A percentile compares a stretch with the other conserved stretches of the same genome.
These are phyloP conservation scores for Sordariomycetes sp. DNA, from an alignment of 2,329 filamentous ascomycete species.

Conservation along the genomic window DNA sequence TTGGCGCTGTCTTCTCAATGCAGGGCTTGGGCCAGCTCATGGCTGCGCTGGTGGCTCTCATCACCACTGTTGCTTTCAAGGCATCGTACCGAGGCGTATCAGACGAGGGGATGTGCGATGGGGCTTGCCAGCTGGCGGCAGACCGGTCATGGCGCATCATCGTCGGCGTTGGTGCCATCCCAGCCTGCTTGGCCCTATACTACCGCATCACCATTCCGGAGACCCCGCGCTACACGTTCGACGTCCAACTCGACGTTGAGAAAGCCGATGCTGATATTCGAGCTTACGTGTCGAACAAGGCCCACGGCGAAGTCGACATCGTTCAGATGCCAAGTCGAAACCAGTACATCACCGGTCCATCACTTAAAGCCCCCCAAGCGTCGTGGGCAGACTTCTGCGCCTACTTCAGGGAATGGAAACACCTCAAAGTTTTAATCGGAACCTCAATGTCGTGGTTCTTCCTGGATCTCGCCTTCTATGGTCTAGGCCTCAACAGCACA, in stretches of 20 bases:
- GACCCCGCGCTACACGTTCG: slow-evolving; percentile 76
- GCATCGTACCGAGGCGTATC: slow-evolving; percentile 32
- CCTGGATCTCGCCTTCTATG: slow-evolving; percentile 61
- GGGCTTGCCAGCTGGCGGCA: slow-evolving; percentile 57
- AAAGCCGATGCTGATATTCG: slow-evolving; percentile 67
- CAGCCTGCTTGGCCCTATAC: slow-evolving; percentile 72
- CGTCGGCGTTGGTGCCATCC: slow-evolving; percentile 69
- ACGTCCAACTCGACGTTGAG: slow-evolving; percentile 65
- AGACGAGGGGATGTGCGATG: slow-evolving; percentile 40
- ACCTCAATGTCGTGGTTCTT: slow-evolving; percentile 80
- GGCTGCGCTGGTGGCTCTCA: slow-evolving; percentile 60
- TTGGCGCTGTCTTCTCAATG: slow-evolving; percentile 78
- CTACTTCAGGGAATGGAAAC: slow-evolving; percentile 62
- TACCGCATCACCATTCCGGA: slow-evolving; percentile 81
- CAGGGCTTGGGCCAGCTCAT: slow-evolving; percentile 73
- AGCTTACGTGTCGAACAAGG: slow-evolving; percentile 41
- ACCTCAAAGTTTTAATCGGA: slow-evolving; percentile 62
- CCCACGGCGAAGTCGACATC: slow-evolving; percentile 37
- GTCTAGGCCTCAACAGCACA: slow-evolving; percentile 66
- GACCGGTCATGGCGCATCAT: slow-evolving; percentile 79
- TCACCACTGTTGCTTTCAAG: slow-evolving; percentile 59
- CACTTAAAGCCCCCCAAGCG: slow-evolving; percentile 56
- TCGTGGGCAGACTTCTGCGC: slow-evolving; percentile 58
- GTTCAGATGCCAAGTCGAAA: slow-evolving; percentile 7
- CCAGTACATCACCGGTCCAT: slow-evolving; percentile 25